A percentile compares a stretch with the other conserved stretches of the same genome.
These are phyloP conservation scores for Sabuloglossum arenarium DNA, from an alignment of 495 filamentous ascomycete genomes.

Conservation along the genomic window DNA sequence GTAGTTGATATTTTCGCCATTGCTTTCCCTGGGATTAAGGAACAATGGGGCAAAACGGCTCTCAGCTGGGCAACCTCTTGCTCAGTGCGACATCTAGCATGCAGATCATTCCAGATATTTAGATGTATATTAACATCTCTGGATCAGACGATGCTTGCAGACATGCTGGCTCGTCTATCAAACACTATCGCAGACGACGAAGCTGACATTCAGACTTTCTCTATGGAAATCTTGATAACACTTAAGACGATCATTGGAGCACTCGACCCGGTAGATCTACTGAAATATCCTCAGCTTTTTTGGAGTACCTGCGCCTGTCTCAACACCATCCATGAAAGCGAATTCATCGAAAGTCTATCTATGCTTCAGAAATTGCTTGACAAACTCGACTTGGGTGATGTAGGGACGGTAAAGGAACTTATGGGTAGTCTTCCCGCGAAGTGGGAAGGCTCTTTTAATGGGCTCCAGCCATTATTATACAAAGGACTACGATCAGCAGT, in stretches of 20 bases:
- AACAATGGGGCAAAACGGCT: constrained; percentile 74
- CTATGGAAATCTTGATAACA: constrained; percentile 92
- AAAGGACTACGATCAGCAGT: constrained; percentile 80
- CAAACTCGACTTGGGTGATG: constrained; percentile 62
- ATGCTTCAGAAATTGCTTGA: constrained; percentile 80
- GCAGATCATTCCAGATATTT: constrained; percentile 93
- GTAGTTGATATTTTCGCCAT: constrained; percentile 71
- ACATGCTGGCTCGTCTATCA: constrained; percentile 84
- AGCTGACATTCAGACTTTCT: constrained; percentile 80
- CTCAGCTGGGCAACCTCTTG: constrained; percentile 93
- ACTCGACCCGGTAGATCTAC: constrained; percentile 53
- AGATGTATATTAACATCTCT: constrained; percentile 75
- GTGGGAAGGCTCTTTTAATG: constrained; percentile 83
- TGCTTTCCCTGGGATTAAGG: constrained; percentile 68
- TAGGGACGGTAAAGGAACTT: constrained; percentile 42
- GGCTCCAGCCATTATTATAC: constrained; percentile 65
- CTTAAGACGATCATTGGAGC: constrained; percentile 75
- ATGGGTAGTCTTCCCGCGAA: constrained; percentile 58
- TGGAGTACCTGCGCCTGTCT: constrained; percentile 94
- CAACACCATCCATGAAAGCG: constrained; percentile 84
- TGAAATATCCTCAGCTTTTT: constrained; percentile 83
- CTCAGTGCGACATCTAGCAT: constrained; percentile 86
- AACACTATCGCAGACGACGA: constrained; percentile 93
- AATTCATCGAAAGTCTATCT: constrained; percentile 75
- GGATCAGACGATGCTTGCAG: constrained; percentile 81